phyloP scores from a whole-genome alignment of 495 filamentous ascomycete species.

The Elaphomyces granulatus region DNA sequence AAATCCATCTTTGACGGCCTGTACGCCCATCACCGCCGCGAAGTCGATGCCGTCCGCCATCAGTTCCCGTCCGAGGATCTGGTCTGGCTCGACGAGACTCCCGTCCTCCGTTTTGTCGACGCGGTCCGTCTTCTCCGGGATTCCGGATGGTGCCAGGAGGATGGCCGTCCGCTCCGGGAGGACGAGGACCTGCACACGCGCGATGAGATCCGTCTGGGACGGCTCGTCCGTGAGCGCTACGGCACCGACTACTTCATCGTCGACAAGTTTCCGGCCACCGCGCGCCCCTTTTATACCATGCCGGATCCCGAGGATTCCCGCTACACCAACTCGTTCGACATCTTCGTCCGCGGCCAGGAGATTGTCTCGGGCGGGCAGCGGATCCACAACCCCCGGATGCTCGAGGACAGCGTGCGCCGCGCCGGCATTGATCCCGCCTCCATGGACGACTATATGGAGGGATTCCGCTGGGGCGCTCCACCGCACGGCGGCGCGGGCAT shows the following conservation, averaged over 20 bases:
- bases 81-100: slow-evolving; percentile 72
- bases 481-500: slow-evolving; percentile 87
- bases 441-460: slow-evolving; percentile 81
- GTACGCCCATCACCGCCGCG: slow-evolving; percentile 46
- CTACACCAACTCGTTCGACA: slow-evolving; percentile 86
- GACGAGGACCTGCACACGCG: slow-evolving; percentile 71
- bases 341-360: slow-evolving; percentile 88
- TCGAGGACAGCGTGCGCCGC: slow-evolving; percentile 63
- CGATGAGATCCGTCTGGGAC: slow-evolving; percentile 75
- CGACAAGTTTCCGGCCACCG: slow-evolving; percentile 79
- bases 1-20: slow-evolving; percentile 69
- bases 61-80: slow-evolving; percentile 54
- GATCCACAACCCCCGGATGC: slow-evolving; percentile 63
- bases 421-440: slow-evolving; percentile 57
- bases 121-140: slow-evolving; percentile 68
- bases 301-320: slow-evolving; percentile 59
- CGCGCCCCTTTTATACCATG: slow-evolving; percentile 90
- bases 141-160: slow-evolving; percentile 63
- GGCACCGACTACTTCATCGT: slow-evolving; percentile 87
- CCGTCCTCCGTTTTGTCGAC: slow-evolving; percentile 65
- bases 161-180: slow-evolving; percentile 51
- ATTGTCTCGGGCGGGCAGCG: slow-evolving; percentile 85
- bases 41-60: slow-evolving; percentile 51
- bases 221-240: slow-evolving; percentile 72
- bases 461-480: slow-evolving; percentile 76